phyloP scores from a whole-genome alignment of 352 stramenopile species.

The Phytophthora rubi region DNA sequence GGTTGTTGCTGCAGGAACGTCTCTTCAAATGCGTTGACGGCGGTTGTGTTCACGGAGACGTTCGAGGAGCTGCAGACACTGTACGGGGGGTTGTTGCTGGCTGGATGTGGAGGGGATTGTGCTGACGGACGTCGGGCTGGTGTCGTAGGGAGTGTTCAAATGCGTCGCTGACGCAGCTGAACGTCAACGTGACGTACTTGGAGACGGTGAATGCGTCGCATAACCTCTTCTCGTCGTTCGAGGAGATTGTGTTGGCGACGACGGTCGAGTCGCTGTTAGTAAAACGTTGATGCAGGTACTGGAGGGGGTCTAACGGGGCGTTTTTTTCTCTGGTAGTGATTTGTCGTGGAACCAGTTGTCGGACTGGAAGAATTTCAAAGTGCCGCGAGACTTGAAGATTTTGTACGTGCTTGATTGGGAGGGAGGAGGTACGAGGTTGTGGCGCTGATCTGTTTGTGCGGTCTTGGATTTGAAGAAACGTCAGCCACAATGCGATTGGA shows the following conservation, averaged over 20 bases:
- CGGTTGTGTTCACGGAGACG: conserved; percentile 28
- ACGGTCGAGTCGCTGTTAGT: conserved; percentile 40
- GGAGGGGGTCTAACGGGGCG: neutral
- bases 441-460: neutral
- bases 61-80: conserved; percentile 31
- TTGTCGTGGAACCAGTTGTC: conserved; percentile 39
- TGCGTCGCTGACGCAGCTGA: conserved; percentile 34
- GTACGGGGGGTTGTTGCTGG: conserved; percentile 10
- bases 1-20: conserved; percentile 24
- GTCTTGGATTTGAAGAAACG: conserved; percentile 29
- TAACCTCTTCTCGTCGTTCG: conserved; percentile 38
- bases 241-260: conserved; percentile 28
- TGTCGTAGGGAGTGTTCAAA: conserved; percentile 33
- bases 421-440: neutral
- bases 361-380: conserved; percentile 37
- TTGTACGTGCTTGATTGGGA: conserved; percentile 24
- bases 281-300: neutral
- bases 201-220: conserved; percentile 24
- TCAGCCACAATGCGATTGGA: conserved; percentile 36
- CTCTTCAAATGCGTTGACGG: conserved; percentile 23
- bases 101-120: neutral
- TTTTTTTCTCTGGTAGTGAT: conserved; percentile 21
- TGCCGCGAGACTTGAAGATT: conserved; percentile 35
- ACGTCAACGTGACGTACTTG: conserved; percentile 36
- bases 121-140: neutral